phyloP scores from a whole-genome alignment of 108 stramenopile genomes.

The Parmales sp. region DNA sequence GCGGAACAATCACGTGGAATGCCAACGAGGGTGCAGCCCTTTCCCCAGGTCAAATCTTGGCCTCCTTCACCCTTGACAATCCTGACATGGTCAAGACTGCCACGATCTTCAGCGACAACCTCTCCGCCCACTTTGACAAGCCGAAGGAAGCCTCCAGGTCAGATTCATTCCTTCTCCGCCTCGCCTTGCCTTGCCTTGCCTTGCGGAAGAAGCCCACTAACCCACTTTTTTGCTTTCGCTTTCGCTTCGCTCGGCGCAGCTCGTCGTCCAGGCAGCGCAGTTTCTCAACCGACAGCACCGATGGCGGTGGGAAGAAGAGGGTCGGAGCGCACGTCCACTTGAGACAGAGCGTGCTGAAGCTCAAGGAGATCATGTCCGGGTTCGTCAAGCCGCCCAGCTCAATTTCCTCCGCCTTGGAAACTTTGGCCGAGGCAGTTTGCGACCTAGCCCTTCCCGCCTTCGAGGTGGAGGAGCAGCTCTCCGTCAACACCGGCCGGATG shows the following conservation, averaged over 20 bases:
- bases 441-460: slow-evolving; percentile 68
- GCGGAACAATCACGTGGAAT: slow-evolving; percentile 71
- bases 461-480: slow-evolving; percentile 87
- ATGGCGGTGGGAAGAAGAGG: not conserved
- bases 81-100: slow-evolving; percentile 76
- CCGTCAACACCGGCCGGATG: slow-evolving; percentile 82
- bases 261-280: too few species aligned
- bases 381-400: slow-evolving; percentile 47
- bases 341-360: slow-evolving; percentile 51
- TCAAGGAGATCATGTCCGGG: slow-evolving; percentile 76
- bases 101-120: slow-evolving; percentile 56
- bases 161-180: slow-evolving; percentile 11
- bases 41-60: slow-evolving; percentile 80
- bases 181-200: too few species aligned
- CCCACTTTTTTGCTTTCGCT: too few species aligned
- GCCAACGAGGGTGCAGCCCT: slow-evolving; percentile 83
- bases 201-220: too few species aligned
- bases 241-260: too few species aligned
- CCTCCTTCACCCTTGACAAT: slow-evolving; percentile 81
- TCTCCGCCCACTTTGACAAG: not conserved
- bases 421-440: slow-evolving; percentile 53
- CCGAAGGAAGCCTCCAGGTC: not conserved
- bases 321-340: slow-evolving; percentile 63
- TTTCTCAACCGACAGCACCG: not conserved
- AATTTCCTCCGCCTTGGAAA: slow-evolving; percentile 44